Conservation (phyloP, 2,329 filamentous ascomycete species). For the Mycosphaerella sp. region DNA sequence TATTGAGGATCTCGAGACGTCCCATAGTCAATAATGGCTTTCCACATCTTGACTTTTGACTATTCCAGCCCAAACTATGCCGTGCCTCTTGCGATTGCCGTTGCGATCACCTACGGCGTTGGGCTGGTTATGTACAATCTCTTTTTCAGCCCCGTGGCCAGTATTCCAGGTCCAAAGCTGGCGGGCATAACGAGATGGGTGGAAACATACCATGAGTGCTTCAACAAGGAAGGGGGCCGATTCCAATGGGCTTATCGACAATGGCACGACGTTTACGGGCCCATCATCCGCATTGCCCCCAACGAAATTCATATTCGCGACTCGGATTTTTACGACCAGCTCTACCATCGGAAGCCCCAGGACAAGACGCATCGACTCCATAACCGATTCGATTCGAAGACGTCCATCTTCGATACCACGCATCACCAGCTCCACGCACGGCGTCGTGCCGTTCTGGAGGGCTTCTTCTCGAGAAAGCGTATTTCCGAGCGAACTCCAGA, state of each 20-base stretch:
- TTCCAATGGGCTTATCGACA: slow-evolving; percentile 10
- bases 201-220: slow-evolving; percentile 16
- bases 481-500: not conserved
- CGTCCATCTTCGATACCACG: not conserved
- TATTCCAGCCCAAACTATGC: too few relatives aligned
- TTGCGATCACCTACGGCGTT: not conserved
- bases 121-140: slow-evolving; percentile 23
- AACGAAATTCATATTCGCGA: slow-evolving; percentile 37
- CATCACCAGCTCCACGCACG: not conserved
- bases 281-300: slow-evolving; percentile 36
- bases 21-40: too few relatives aligned
- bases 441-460: not conserved
- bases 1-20: too few relatives aligned
- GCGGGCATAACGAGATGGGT: slow-evolving; percentile 31
- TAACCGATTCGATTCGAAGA: too few relatives aligned
- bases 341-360: slow-evolving; percentile 24
- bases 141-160: slow-evolving; percentile 32
- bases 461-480: not conserved
- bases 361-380: not conserved
- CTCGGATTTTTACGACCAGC: slow-evolving; percentile 32
- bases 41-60: too few relatives aligned
- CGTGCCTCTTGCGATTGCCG: not conserved
- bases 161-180: slow-evolving; percentile 33
- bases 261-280: slow-evolving; percentile 15
- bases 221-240: slow-evolving; percentile 7